Base-by-base conservation (phyloP, 257 asterid genomes). In the Verbena officinalis region DNA sequence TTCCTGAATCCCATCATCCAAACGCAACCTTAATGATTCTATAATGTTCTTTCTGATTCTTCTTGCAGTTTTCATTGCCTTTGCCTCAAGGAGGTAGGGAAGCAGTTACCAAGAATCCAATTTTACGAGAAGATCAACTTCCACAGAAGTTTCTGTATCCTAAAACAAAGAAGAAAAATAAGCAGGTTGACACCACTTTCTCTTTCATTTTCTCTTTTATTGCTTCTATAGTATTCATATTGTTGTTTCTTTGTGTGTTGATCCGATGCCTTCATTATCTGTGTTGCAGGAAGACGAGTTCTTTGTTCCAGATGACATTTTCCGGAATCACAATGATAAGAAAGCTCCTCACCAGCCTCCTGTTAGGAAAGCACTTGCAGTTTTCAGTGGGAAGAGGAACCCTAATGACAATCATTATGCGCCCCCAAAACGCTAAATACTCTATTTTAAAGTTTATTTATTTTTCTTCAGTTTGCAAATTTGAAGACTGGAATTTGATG, bases 101-200 rank as follows among this genome's bases (percentile, higher is more conserved):
- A 71, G 89, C 89, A 19, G 77, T 90, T 53, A 69, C 93, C 33
- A 90, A 90, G 87, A 94, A 94, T 60, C 99, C 98, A 4, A 54
- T 94, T 45, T 77, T 94, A 64, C 96, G 99, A 10, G 98, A 94
- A 78, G 99, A 94, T 71, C 99, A 90, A 81, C 90, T 90, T 65
- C 98, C 97, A 0, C 92, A 84, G 62, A 94, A 94, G 75, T 86
- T 65, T 75, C 77, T 88, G 51, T 80, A 88, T 72, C 96, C 99
- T 3, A 90, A 87, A 75, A 83, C 81, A 11, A 90, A 88, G 91
- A 94, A 94, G 68, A 90, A 86, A 56, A 94, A 81, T 63, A 94
- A 84, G 45, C 78, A 83, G 96, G 99, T 86, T 33, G 4, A 48
- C 52, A 33, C 67, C 27, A 33, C 39, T 31, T 19, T 12, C 56